Evolutionary conservation across 768 basidiomycete genomes (phyloP).

Genomic region (Xerocomus brunneocitrinus): DNA sequence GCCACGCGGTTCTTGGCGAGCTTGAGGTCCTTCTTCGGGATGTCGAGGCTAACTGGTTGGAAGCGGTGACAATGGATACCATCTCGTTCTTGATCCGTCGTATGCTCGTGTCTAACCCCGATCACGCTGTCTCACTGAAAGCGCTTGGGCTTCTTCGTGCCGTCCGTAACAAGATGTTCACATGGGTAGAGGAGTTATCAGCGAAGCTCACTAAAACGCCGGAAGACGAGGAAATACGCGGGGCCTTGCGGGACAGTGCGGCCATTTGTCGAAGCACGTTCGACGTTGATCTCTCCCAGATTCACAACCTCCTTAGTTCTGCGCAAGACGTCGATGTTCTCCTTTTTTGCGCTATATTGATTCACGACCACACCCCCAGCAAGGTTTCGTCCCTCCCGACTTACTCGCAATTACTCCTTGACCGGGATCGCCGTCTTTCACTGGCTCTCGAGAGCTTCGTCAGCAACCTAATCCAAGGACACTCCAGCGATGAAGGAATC

Average conservation of each 20-base stretch:
- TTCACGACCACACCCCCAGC: constrained; percentile 24
- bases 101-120: constrained; percentile 28
- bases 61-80: constrained; percentile 29
- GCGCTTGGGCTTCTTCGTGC: constrained; percentile 27
- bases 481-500: constrained; percentile 4
- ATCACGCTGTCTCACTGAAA: constrained; percentile 6
- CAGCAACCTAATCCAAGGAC: not conserved
- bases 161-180: constrained; percentile 28
- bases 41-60: constrained; percentile 40
- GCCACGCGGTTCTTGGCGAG: constrained; percentile 32
- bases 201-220: constrained; percentile 14
- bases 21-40: constrained; percentile 30
- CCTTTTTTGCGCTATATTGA: constrained; percentile 21
- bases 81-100: constrained; percentile 34
- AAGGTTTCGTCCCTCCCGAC: constrained; percentile 1
- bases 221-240: constrained; percentile 11
- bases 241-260: constrained; percentile 33
- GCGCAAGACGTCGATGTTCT: constrained; percentile 20
- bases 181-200: constrained; percentile 36
- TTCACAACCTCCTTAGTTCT: not conserved
- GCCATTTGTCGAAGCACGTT: constrained; percentile 35
- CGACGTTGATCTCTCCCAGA: constrained; percentile 16
- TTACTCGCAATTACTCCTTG: constrained; percentile 17
- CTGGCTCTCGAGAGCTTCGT: constrained; percentile 17
- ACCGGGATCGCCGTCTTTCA: constrained; percentile 28